Evolutionary conservation across 1,284 basidiomycete genomes (phyloP).

Genomic region (Pseudozyma sp.): DNA sequence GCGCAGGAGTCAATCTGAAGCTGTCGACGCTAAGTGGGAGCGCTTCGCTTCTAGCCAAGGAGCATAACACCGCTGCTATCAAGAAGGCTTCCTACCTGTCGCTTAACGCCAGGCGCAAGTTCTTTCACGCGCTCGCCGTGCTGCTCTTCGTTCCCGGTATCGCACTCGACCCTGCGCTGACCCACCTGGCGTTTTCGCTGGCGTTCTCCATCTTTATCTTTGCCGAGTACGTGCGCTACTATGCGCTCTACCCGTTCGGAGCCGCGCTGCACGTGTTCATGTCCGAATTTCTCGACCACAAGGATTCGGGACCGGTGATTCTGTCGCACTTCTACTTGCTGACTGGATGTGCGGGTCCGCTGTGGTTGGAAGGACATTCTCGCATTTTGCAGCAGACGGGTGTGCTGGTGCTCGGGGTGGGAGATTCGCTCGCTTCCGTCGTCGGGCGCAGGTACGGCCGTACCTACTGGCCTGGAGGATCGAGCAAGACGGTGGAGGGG

Average conservation of each 20-base stretch:
- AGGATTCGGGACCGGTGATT: conserved; percentile 95
- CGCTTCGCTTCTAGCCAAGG: conserved; percentile 40
- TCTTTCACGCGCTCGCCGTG: conserved; percentile 94
- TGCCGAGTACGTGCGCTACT: conserved; percentile 76
- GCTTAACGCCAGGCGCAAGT: conserved; percentile 94
- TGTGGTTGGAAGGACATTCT: conserved; percentile 85
- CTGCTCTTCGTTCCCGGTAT: conserved; percentile 96
- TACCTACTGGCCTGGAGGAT: conserved; percentile 81
- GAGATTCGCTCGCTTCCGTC: conserved; percentile 93
- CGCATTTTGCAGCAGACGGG: conserved; percentile 79
- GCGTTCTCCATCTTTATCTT: conserved; percentile 67
- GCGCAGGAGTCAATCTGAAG: conserved; percentile 30
- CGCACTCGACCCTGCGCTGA: conserved; percentile 91
- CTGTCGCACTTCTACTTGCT: conserved; percentile 96
- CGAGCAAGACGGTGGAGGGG: conserved; percentile 91
- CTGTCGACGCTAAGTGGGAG: conserved; percentile 34
- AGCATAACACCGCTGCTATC: conserved; percentile 45
- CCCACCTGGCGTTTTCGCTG: conserved; percentile 90
- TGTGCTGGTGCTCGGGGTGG: conserved; percentile 87
- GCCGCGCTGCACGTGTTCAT: conserved; percentile 94
- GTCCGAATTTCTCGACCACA: conserved; percentile 91
- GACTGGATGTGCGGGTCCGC: conserved; percentile 88
- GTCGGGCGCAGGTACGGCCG: conserved; percentile 85
- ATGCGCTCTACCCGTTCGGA: conserved; percentile 95
- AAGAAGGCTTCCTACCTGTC: conserved; percentile 72